Evolutionary conservation across 2,329 filamentous ascomycete species (phyloP), one percentile per base, ranked within the genome.

Genomic region (Periconia macrospinosa): DNA sequence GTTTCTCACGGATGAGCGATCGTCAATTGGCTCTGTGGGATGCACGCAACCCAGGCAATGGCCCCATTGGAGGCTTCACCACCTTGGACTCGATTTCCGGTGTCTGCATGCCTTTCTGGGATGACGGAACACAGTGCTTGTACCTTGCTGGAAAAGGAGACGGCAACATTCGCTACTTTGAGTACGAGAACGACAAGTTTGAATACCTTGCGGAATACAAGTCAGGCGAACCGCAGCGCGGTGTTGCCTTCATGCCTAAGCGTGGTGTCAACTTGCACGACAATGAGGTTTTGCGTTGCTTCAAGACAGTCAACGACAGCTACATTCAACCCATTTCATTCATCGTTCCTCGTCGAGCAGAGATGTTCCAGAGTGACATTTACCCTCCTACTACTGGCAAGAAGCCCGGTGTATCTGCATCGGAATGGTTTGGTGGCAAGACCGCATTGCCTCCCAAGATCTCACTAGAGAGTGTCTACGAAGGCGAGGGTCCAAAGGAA

Each of bases 101-200:
- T 73, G 92, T 99, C 55, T 96, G 92, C 83, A 97, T 99, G 91
- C 94, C 94, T 30, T 97, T 99, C 84, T 56, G 94, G 94, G 94
- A 99, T 73, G 93, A 97, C 56, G 91, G 92, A 56, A 96, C 91
- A 49, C 92, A 94, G 78, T 95, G 91, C 73, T 81, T 99, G 69
- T 99, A 97, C 77, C 84, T 99, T 71, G 94, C 94, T 67, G 94
- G 94, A 72, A 97, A 97, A 81, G 94, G 93, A 76, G 94, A 99
- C 72, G 94, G 94, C 69, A 99, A 99, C 77, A 99, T 99, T 71
- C 92, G 94, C 60, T 99, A 99, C 82, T 99, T 90, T 75, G 94
- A 99, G 77, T 96, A 95, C 70, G 90, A 95, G 72, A 96, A 97
- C 77, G 93, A 97, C 82, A 97, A 97, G 77, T 97, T 99, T 72